Percentiles rank a stretch among this genome's conserved stretches.
phyloP scores from a whole-genome alignment of 352 stramenopile genomes.

The Phytophthora foliorum region DNA sequence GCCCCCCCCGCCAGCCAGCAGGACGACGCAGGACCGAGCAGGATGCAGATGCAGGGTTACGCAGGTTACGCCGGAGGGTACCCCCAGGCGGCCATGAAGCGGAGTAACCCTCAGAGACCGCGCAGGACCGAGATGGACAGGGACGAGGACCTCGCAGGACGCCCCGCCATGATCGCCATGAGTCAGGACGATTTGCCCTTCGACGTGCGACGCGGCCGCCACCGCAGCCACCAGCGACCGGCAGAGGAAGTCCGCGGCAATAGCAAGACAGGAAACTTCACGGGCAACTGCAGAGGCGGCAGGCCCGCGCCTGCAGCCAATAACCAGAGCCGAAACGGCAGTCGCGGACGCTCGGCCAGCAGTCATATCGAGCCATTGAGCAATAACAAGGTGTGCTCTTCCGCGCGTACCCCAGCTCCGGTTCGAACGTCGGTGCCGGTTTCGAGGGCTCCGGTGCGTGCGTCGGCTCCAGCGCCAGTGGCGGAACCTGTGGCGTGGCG shows the following conservation, averaged over 20 bases:
- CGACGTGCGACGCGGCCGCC: conserved; percentile 17
- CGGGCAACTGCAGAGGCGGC: conserved; percentile 21
- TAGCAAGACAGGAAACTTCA: conserved; percentile 10
- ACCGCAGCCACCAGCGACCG: conserved; percentile 18
- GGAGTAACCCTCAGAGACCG: conserved; percentile 8
- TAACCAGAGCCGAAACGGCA: conserved; percentile 20
- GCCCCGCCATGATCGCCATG: conserved; percentile 42
- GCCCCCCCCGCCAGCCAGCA: conserved; percentile 11
- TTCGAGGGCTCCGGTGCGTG: background rate
- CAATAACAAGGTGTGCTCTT: no score
- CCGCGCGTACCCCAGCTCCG: conserved; percentile 13
- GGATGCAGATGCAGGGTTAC: conserved; percentile 44
- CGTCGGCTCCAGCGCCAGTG: background rate
- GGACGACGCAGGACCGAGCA: conserved; percentile 32
- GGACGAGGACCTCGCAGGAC: conserved; percentile 34
- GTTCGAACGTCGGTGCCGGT: conserved; percentile 14
- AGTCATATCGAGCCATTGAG: no score
- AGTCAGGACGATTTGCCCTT: conserved; percentile 40
- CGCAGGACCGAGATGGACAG: conserved; percentile 7
- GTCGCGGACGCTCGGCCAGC: background rate
- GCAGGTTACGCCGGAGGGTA: conserved; percentile 30
- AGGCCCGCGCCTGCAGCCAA: conserved; percentile 13
- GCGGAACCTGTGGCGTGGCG: conserved; percentile 67
- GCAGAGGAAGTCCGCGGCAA: conserved; percentile 34
- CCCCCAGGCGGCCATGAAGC: conserved; percentile 22